Evolutionary conservation across 352 stramenopile genomes (phyloP), one percentile per base, ranked within the genome.

Genomic region (Globisporangium rhizosaccharum): DNA sequence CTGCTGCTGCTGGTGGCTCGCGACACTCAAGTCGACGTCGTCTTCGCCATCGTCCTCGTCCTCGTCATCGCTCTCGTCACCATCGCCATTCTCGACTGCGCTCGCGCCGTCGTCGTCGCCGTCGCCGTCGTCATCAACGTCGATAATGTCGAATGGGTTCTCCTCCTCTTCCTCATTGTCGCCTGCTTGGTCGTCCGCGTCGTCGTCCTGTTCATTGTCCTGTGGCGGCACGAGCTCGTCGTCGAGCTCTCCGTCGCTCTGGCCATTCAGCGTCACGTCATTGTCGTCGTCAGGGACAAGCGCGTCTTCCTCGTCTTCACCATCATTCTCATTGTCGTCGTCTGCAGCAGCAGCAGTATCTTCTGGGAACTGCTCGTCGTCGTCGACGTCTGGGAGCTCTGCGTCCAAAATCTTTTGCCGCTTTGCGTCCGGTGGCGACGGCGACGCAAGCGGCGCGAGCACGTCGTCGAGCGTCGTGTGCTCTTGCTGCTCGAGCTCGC

Each of bases 391-490:
- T 0, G 72, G 74, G 30, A 83, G 66, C 26, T 79, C 67, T 7
- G 57, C 63, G 52, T 80, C 73, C 39, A 82, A 54, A 33, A 78
- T 36, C 15, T 76, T 78, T 46, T 55, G 70, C 62, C 75, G 81
- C 60, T 89, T 89, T 26, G 44, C 44, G 4, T 69, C n/a, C 10
- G 23, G 23, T 39, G 74, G 73, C 23, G 74, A 77, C 50, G 28
- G 26, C 51, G 51, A 45, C 33, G 51, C 51, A 26, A 39, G n/a
- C 15, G 36, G 36, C 56, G 79, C 68, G 52, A 85, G 54, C 17
- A 89, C 76, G 63, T 89, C 79, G 67, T 89, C 79, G 58, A 87
- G 67, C 47, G 75, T 87, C 62, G 79, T 89, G 10, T 68, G 60
- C 26, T 56, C 68, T 18, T 71, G 57, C 53, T 71, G 59, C 30